Base-by-base conservation (phyloP, 805 yeast genomes). In the Candida verbasci region DNA sequence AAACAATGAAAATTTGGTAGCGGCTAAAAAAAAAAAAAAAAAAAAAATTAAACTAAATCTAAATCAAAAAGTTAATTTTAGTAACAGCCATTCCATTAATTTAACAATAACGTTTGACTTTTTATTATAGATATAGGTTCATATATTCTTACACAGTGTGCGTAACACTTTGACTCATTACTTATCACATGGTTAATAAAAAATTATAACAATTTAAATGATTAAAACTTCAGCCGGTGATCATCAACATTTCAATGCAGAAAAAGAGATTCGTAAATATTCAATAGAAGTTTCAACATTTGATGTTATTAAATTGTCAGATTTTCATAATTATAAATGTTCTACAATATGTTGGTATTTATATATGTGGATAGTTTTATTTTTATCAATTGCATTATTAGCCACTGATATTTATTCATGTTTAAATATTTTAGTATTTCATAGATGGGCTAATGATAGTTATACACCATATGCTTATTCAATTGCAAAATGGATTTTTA, bases 371-470 rank as follows among this genome's bases (percentile, higher is more conserved):
- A 47, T 75, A 17, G 45, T 73, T n/a, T 55, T 85, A 35, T 68
- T 78, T 30, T 52, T 76, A 11, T 68, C 78, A 1, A 62, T 80
- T 39, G 72, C 76, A 9, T 65, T 70, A 35, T 53, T 78, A 33
- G 83, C 68, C 1, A 72, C 84, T 1, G 96, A 87, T 62, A 68
- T 86, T 17, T 87, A 85, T 62, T 86, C 95, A 0, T 78, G 91
- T 55, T 60, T 87, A 39, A 78, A 75, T 47, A 71, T 87, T 28
- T 64, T 86, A 46, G 93, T 83, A 1, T 79, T 81, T 55, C 74
- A 82, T 50, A 66, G 74, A 31, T 82, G 91, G 91, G 70, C 80
- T 3, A 68, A 77, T 4, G 58, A 67, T 29, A 70, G 73, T 35
- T 62, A 60, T 40, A 48, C 62, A 40, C 68, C 69, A 3, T 68